A percentile compares a stretch with the other conserved stretches of the same genome.
Conservation (phyloP, 495 filamentous ascomycete species). For the Aspergillus bertholletiae region DNA sequence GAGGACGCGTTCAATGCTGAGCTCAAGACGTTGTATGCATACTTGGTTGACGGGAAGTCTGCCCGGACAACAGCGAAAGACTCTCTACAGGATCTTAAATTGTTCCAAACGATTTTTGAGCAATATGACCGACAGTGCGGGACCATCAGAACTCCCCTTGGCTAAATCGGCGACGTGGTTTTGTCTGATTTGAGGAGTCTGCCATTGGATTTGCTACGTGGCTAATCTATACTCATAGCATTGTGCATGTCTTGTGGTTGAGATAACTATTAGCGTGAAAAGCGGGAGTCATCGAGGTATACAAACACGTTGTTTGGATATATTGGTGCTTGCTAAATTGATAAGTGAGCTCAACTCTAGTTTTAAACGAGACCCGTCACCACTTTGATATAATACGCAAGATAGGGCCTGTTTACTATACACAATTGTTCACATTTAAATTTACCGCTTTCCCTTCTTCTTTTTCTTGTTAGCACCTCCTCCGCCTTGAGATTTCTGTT, state of each 20-base stretch:
- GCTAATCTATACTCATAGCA: not conserved
- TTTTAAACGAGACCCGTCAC: not conserved
- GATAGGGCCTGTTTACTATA: not conserved
- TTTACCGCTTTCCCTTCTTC: constrained; percentile 44
- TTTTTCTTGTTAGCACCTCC: constrained; percentile 64
- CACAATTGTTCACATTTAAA: not conserved
- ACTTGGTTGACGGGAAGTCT: constrained; percentile 32
- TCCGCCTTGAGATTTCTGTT: constrained; percentile 33
- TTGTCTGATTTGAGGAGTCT: not conserved
- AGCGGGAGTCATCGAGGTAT: not conserved
- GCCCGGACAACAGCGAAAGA: constrained; percentile 50
- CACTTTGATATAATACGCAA: not conserved
- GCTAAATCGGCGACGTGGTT: constrained; percentile 14
- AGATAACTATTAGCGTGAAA: not conserved
- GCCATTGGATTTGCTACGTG: not conserved
- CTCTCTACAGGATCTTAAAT: constrained; percentile 43
- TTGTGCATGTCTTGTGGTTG: not conserved
- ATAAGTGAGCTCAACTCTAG: constrained; percentile 5
- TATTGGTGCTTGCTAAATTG: not conserved
- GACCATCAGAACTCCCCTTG: constrained; percentile 38
- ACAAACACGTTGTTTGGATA: not conserved
- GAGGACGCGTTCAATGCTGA: constrained; percentile 53
- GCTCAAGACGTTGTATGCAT: constrained; percentile 45
- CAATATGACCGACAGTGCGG: constrained; percentile 43
- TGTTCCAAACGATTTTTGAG: constrained; percentile 36